Conservation (phyloP, 2,329 filamentous ascomycete species). For the Capronia epimyces region DNA sequence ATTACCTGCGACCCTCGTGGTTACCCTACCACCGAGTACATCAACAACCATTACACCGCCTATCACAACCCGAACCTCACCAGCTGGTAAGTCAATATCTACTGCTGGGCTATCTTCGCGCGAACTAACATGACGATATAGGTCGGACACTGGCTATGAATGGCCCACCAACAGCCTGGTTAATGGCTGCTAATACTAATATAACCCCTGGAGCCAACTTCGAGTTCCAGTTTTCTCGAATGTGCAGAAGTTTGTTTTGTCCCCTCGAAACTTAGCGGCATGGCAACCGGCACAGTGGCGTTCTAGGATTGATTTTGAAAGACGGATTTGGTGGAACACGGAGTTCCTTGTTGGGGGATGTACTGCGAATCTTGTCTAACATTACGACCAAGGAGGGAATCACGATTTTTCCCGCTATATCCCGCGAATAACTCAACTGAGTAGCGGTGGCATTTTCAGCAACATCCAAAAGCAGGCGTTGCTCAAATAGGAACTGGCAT, state of each 20-base stretch:
- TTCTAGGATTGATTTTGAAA: constrained; percentile 16
- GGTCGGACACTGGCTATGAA: constrained; percentile 47
- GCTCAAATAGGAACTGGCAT: background rate
- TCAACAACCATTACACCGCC: constrained; percentile 54
- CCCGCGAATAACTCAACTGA: constrained; percentile 13
- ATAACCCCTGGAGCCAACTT: constrained; percentile 24
- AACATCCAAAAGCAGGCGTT: background rate
- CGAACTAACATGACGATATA: constrained; percentile 27
- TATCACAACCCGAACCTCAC: constrained; percentile 63
- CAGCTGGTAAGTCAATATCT: constrained; percentile 48
- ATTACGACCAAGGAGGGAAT: constrained; percentile 23
- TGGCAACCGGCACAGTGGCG: constrained; percentile 21
- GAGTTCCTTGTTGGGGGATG: constrained; percentile 11
- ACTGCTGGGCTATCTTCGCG: background rate
- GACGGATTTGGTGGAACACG: constrained; percentile 12
- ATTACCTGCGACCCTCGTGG: constrained; percentile 64
- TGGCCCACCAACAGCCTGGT: constrained; percentile 61
- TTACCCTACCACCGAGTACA: constrained; percentile 64
- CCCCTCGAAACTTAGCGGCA: constrained; percentile 23
- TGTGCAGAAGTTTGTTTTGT: constrained; percentile 24
- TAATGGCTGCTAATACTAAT: constrained; percentile 46
- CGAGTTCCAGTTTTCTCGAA: constrained; percentile 9
- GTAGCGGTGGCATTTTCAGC: constrained; percentile 4
- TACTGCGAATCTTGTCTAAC: constrained; percentile 20
- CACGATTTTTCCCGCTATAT: constrained; percentile 18